Evolutionary conservation across 2,329 filamentous ascomycete genomes (phyloP).

Genomic region (Xylaria sp.): DNA sequence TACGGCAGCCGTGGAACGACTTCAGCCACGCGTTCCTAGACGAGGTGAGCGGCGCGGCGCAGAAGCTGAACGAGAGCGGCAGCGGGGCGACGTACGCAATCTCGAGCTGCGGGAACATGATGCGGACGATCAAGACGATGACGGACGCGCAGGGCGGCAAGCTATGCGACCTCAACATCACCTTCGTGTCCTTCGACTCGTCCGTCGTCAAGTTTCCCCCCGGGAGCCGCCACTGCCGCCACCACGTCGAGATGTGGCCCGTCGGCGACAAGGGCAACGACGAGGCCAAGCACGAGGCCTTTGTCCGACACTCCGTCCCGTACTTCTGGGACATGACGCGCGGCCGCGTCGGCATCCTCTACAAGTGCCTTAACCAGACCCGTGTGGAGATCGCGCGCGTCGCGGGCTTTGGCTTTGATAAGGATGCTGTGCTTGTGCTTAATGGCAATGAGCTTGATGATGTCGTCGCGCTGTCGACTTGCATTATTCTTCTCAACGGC

Average conservation of each 20-base stretch:
- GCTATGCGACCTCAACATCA: conserved; percentile 44
- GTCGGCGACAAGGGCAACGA: conserved; percentile 34
- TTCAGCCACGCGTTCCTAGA: conserved; percentile 41
- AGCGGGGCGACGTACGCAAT: conserved; percentile 35
- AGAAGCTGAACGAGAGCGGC: conserved; percentile 27
- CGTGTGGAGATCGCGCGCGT: conserved; percentile 42
- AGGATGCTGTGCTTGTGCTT: conserved; percentile 41
- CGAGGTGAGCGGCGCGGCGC: conserved; percentile 31
- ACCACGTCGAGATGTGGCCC: conserved; percentile 41
- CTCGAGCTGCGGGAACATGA: conserved; percentile 43
- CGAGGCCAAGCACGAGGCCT: conserved; percentile 41
- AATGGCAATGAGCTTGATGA: conserved; percentile 42
- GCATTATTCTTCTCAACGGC: conserved; percentile 42
- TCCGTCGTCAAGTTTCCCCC: conserved; percentile 40
- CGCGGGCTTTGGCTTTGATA: conserved; percentile 41
- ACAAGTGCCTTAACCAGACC: conserved; percentile 44
- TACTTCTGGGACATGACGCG: conserved; percentile 45
- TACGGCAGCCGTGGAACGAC: conserved; percentile 36
- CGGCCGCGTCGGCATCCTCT: conserved; percentile 39
- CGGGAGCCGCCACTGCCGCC: conserved; percentile 39
- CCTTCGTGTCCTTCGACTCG: conserved; percentile 43
- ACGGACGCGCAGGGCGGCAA: conserved; percentile 34
- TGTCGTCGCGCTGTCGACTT: conserved; percentile 40
- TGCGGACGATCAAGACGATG: conserved; percentile 45
- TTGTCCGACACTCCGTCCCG: conserved; percentile 42